phyloP scores from a whole-genome alignment of 345 rosid species.

The Arabidopsis suecica region DNA sequence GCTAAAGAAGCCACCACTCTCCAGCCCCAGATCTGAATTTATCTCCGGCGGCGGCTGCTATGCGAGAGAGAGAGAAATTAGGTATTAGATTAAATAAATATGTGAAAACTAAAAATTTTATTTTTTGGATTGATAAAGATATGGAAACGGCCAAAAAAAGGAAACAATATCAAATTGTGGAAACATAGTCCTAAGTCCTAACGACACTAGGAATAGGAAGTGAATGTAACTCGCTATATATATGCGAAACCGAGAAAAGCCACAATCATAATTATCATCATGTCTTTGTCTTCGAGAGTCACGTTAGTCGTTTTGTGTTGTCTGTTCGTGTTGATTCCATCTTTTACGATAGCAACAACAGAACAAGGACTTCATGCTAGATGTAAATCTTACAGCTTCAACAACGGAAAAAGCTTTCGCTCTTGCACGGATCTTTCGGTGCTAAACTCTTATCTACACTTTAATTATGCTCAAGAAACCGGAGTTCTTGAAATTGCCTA shows the following conservation, averaged over 20 bases:
- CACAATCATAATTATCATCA: conserved; percentile 12
- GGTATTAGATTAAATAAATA: background rate
- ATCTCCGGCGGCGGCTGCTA: too few species aligned
- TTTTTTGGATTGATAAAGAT: background rate
- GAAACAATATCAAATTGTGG: background rate
- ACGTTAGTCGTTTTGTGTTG: background rate
- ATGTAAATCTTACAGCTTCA: conserved; percentile 49
- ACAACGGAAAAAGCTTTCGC: conserved; percentile 40
- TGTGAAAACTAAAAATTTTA: background rate
- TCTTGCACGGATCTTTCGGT: conserved; percentile 55
- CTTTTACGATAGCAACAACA: conserved; percentile 22
- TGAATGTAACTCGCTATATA: background rate
- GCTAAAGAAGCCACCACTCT: too few species aligned
- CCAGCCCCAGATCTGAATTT: too few species aligned
- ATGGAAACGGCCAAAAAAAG: background rate
- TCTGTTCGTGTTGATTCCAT: background rate
- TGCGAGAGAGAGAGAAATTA: too few species aligned
- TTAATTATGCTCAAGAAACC: conserved; percentile 51
- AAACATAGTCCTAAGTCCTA: background rate
- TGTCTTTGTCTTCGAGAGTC: background rate
- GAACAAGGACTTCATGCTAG: background rate
- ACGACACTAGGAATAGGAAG: background rate
- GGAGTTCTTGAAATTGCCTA: conserved; percentile 56
- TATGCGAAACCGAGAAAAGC: background rate
- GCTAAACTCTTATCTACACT: conserved; percentile 63